Base-by-base conservation (phyloP, 768 basidiomycete genomes). In the Lactarius quietus region DNA sequence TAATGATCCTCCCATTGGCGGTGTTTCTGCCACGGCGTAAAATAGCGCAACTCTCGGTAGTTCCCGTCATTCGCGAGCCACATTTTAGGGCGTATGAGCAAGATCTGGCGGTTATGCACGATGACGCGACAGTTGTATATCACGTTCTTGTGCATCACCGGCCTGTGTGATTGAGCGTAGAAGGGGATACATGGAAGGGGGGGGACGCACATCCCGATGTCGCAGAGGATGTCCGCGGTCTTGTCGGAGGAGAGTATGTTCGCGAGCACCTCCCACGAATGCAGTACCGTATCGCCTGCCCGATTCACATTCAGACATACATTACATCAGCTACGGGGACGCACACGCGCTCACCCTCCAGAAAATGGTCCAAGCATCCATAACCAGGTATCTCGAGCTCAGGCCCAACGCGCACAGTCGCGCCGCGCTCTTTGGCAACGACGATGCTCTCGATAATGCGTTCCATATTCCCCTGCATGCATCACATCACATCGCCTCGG, bases 11-110 rank as follows among this genome's bases (percentile, higher is more conserved):
- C 97, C 77, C 86, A 89, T 73, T 94, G 83, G 35, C 88, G 84
- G 73, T 92, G 91, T 73, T 95, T 96, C 73, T 80, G 78, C 96
- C 97, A 99, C 0, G 97, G 95, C 2, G 96, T 94, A 72, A 99
- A 99, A 74, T 93, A 92, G 17, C 90, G 71, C 53, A 78, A 68
- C 76, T 82, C 80, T 70, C 97, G 90, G 75, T 99, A 99, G 73
- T 98, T 98, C 4, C 97, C 97, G 71, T 97, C 94, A 73, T 98
- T 98, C 1, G 97, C 97, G 53, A 99, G 81, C 97, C 97, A 99
- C 95, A 99, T 95, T 80, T 98, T 99, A 0, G 97, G 97, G 28
- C 97, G 87, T 68, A 99, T 98, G 68, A 98, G 86, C 1, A 98
- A 77, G 65, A 99, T 95, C 77, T 92, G 84, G 62, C 86, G 82